Evolutionary conservation across 2,329 filamentous ascomycete species (phyloP).

Genomic region (Trichoderma koningii): DNA sequence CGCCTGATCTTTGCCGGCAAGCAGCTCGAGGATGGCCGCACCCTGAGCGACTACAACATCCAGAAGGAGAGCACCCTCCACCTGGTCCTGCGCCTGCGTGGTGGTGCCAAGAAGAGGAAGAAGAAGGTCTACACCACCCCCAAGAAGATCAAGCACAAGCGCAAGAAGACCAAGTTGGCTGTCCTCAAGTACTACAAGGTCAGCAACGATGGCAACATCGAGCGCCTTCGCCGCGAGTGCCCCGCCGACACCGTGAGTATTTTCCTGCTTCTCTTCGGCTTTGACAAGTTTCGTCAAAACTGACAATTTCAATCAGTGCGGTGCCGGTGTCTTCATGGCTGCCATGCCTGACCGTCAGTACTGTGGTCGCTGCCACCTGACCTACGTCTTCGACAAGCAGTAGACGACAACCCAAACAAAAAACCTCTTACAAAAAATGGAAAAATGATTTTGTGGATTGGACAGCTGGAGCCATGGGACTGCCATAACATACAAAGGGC

Average conservation of each 20-base stretch:
- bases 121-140: conserved; percentile 99
- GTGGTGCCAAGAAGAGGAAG: conserved; percentile 99
- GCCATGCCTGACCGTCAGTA: conserved; percentile 99
- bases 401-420: conserved; percentile 40
- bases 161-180: conserved; percentile 99
- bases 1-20: conserved; percentile 99
- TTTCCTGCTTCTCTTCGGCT: no score
- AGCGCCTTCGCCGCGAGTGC: conserved; percentile 98
- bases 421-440: conserved; percentile 34
- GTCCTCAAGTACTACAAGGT: conserved; percentile 99
- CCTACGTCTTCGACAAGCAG: conserved; percentile 73
- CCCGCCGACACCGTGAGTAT: conserved; percentile 78
- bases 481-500: conserved; percentile 40
- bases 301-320: conserved; percentile 63
- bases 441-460: conserved; percentile 33
- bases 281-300: not conserved
- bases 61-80: conserved; percentile 99
- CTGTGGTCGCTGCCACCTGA: conserved; percentile 75
- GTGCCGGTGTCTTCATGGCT: conserved; percentile 99
- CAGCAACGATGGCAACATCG: conserved; percentile 98
- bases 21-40: conserved; percentile 99
- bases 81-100: conserved; percentile 95
- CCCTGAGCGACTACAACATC: conserved; percentile 99
- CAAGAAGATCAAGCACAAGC: conserved; percentile 99
- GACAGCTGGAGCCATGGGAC: conserved; percentile 38